These are phyloP conservation scores for Arthrobotrys musiformis DNA, from an alignment of 2,329 filamentous ascomycete genomes.

Conservation along the genomic window DNA sequence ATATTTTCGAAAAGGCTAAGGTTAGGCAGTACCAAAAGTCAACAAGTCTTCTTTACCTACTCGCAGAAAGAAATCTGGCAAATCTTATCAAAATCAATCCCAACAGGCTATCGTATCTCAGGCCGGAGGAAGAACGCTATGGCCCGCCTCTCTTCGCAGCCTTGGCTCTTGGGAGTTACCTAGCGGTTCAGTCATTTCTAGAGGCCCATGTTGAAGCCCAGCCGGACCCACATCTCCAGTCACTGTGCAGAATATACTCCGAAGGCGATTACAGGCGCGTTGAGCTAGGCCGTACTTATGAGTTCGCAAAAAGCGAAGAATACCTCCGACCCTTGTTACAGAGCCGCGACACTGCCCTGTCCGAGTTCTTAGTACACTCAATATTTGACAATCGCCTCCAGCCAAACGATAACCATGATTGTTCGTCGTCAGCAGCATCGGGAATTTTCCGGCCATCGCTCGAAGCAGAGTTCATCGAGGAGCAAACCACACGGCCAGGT, in stretches of 20 bases:
- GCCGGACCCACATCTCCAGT: neutral
- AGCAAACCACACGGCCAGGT: too few relatives aligned
- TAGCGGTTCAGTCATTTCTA: conserved; percentile 59
- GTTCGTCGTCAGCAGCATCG: too few relatives aligned
- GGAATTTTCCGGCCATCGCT: too few relatives aligned
- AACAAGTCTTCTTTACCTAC: conserved; percentile 61
- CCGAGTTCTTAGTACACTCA: conserved; percentile 1
- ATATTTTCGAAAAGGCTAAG: conserved; percentile 59
- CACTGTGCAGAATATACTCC: conserved; percentile 10
- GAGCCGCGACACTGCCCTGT: neutral
- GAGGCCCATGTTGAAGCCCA: conserved; percentile 4
- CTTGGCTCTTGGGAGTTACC: conserved; percentile 60
- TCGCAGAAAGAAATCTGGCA: conserved; percentile 60
- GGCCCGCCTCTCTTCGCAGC: conserved; percentile 62
- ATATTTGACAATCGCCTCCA: too few relatives aligned
- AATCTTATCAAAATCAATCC: conserved; percentile 59
- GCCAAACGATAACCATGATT: too few relatives aligned
- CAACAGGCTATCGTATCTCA: conserved; percentile 54
- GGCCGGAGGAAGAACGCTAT: conserved; percentile 61
- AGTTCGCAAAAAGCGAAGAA: conserved; percentile 2
- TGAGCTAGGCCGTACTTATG: conserved; percentile 9
- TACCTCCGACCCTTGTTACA: neutral
- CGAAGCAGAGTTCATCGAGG: too few relatives aligned
- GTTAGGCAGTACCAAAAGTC: conserved; percentile 58
- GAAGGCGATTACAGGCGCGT: neutral